These are phyloP conservation scores for Penicillium waksmanii DNA, from an alignment of 495 filamentous ascomycete species.

Conservation along the genomic window DNA sequence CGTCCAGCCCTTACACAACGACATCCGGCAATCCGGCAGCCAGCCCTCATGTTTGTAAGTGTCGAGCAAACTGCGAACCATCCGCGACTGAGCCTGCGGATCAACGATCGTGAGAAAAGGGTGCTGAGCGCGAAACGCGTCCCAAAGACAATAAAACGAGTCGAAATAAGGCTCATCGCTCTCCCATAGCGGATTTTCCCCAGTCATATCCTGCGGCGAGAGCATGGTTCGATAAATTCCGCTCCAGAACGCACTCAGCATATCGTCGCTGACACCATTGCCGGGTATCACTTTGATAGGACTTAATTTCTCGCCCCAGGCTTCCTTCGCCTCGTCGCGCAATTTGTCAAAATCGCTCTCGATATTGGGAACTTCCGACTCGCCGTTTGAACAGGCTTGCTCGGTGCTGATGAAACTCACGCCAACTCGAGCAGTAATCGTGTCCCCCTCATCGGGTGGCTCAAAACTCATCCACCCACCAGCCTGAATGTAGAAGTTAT, in stretches of 20 bases:
- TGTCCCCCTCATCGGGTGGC: slow-evolving; percentile 39
- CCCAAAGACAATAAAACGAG: slow-evolving; percentile 78
- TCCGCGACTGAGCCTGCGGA: slow-evolving; percentile 61
- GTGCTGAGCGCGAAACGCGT: slow-evolving; percentile 71
- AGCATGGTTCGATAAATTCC: slow-evolving; percentile 75
- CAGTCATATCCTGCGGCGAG: slow-evolving; percentile 76
- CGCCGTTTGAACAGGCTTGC: slow-evolving; percentile 68
- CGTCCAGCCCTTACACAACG: slow-evolving; percentile 70
- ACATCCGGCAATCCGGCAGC: slow-evolving; percentile 71
- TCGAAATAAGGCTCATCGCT: slow-evolving; percentile 78
- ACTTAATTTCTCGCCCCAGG: slow-evolving; percentile 67
- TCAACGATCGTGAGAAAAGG: slow-evolving; percentile 73
- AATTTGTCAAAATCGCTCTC: slow-evolving; percentile 55
- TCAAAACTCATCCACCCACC: slow-evolving; percentile 66
- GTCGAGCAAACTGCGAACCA: slow-evolving; percentile 72
- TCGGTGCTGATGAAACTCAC: slow-evolving; percentile 71
- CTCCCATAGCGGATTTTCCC: slow-evolving; percentile 74
- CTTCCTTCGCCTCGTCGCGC: slow-evolving; percentile 50
- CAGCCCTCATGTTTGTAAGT: slow-evolving; percentile 73
- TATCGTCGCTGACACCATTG: slow-evolving; percentile 49
- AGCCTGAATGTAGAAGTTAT: slow-evolving; percentile 63
- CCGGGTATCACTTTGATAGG: slow-evolving; percentile 59
- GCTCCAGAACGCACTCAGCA: slow-evolving; percentile 68
- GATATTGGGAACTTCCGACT: slow-evolving; percentile 62
- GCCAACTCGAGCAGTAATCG: slow-evolving; percentile 64